phyloP scores from a whole-genome alignment of 495 filamentous ascomycete genomes.

The Tuber magnatum region DNA sequence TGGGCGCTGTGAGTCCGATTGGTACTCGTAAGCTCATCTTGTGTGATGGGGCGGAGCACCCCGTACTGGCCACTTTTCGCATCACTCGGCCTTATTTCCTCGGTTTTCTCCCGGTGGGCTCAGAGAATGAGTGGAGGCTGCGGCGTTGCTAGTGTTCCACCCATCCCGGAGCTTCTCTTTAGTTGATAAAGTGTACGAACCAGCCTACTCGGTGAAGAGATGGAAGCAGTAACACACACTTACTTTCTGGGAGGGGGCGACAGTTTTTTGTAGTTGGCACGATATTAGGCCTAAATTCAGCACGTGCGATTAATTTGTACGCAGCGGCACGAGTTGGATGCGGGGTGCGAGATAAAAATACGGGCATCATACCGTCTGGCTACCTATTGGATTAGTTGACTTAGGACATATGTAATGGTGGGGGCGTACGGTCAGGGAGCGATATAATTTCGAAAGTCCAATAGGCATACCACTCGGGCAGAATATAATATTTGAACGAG shows the following conservation, averaged over 20 bases:
- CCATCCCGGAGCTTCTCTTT: neutral
- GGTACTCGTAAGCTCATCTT: neutral
- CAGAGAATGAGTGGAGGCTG: neutral
- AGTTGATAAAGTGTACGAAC: neutral
- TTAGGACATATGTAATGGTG: neutral
- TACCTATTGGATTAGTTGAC: neutral
- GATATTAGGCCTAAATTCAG: neutral
- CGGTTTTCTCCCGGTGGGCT: neutral
- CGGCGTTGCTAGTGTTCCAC: neutral
- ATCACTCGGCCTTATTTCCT: neutral
- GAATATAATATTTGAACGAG: neutral
- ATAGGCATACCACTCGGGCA: neutral
- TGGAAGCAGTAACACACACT: neutral
- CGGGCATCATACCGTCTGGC: neutral
- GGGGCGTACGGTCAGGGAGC: neutral
- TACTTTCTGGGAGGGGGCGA: neutral
- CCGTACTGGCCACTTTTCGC: neutral
- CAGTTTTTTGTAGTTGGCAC: neutral
- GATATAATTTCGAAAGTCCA: neutral
- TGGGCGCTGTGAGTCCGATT: neutral
- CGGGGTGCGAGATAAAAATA: neutral
- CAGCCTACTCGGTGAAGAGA: neutral
- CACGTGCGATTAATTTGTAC: neutral
- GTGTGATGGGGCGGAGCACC: neutral
- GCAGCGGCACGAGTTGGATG: neutral